These are phyloP conservation scores for Agaricales sp. DNA, from an alignment of 1,284 basidiomycete species.

Conservation along the genomic window DNA sequence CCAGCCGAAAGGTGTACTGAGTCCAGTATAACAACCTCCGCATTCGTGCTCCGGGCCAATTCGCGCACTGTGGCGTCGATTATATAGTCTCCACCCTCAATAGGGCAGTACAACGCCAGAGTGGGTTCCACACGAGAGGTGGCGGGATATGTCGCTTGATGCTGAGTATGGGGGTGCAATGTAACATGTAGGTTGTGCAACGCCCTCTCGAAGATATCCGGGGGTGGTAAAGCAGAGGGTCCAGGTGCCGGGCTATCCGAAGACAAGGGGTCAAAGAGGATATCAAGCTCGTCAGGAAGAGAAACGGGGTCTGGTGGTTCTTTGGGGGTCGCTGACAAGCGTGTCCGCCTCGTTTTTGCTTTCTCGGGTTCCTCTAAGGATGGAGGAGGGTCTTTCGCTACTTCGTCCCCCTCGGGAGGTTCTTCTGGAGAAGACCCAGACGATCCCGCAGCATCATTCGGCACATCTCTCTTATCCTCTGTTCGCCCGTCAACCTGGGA, in stretches of 20 bases:
- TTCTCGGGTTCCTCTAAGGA: constrained; percentile 29
- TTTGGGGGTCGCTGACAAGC: constrained; percentile 17
- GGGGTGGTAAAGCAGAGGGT: constrained; percentile 30
- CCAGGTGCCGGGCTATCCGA: constrained; percentile 15
- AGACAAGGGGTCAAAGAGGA: constrained; percentile 53
- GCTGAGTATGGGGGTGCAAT: constrained; percentile 71
- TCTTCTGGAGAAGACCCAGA: constrained; percentile 10
- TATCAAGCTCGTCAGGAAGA: constrained; percentile 44
- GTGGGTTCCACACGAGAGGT: constrained; percentile 60
- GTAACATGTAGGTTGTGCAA: constrained; percentile 64
- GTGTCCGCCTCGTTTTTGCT: constrained; percentile 29
- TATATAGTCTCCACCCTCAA: constrained; percentile 76
- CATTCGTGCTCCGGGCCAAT: constrained; percentile 56
- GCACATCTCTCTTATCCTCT: too few species aligned
- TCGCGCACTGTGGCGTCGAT: constrained; percentile 70
- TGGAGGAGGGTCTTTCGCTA: constrained; percentile 17
- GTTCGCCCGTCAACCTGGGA: constrained; percentile 1
- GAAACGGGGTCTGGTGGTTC: constrained; percentile 31
- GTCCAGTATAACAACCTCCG: constrained; percentile 78
- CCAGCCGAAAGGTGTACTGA: constrained; percentile 74
- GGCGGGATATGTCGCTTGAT: constrained; percentile 50
- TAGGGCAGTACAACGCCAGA: constrained; percentile 73
- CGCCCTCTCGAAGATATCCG: constrained; percentile 58
- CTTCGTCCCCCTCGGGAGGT: constrained; percentile 19
- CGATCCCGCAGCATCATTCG: neutral